phyloP scores from a whole-genome alignment of 495 filamentous ascomycete genomes.

The Letharia columbiana region DNA sequence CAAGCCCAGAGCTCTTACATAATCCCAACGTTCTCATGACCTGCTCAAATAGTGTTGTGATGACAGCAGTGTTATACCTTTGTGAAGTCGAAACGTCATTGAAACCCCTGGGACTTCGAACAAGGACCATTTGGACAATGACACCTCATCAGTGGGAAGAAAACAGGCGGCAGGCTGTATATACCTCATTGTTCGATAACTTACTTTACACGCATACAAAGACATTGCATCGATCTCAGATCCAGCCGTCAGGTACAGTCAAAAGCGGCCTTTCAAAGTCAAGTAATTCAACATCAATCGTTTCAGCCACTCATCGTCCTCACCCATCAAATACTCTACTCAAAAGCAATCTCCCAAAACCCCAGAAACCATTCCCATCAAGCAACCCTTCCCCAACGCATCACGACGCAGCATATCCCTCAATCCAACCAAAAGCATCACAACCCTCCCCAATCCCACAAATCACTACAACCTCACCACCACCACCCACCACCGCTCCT shows the following conservation, averaged over 20 bases:
- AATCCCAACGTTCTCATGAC: too few relatives aligned
- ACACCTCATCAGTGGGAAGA: too few relatives aligned
- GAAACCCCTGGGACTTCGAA: background rate
- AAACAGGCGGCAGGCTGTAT: background rate
- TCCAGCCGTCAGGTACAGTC: background rate
- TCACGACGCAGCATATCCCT: too few relatives aligned
- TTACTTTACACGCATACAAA: background rate
- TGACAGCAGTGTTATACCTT: background rate
- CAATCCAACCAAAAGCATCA: too few relatives aligned
- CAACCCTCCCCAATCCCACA: slow-evolving; percentile 1
- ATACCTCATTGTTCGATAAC: background rate
- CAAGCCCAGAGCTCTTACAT: too few relatives aligned
- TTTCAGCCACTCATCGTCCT: background rate
- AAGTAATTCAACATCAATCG: background rate
- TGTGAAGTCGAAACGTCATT: background rate
- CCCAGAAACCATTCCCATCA: too few relatives aligned
- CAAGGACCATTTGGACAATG: background rate
- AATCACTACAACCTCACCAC: slow-evolving; percentile 32
- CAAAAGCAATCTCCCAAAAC: background rate
- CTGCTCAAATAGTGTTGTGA: background rate
- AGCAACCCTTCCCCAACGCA: too few relatives aligned
- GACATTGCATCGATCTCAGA: background rate
- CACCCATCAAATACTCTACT: background rate
- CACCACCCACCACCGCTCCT: slow-evolving; percentile 22
- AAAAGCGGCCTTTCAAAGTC: too few relatives aligned